Evolutionary conservation across 768 basidiomycete genomes (phyloP), one percentile per base, ranked within the genome.

Genomic region (Phylloporus sp.): DNA sequence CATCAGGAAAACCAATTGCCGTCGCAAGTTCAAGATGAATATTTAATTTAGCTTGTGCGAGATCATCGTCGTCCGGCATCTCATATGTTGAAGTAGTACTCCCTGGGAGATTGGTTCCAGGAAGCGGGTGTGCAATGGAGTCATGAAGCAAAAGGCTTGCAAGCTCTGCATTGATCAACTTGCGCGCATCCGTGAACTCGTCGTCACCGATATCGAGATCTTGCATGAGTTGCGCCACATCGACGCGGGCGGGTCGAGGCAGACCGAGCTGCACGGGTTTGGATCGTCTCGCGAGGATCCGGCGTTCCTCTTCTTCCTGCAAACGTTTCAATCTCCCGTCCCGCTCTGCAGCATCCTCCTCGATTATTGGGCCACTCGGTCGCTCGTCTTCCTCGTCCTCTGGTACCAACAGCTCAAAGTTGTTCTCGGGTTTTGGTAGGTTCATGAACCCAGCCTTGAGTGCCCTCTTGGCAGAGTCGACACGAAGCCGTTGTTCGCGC

Each of bases 371-470:
- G 8, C 47, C 56, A 22, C 45, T 57, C 11, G 34, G 50, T 12
- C 61, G 63, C 5, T 70, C 76, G 10, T 76, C 79, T 11, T 81
- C 88, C 47, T 92, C 89, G 16, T 92, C 89, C 58, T 95, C 95
- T 3, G 91, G 91, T 9, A 95, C 84, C 38, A 95, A 79, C 41
- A 99, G 73, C 71, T 98, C 95, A 60, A 97, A 98, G 69, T 98
- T 95, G 68, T 98, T 97, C 73, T 97, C 92, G 0, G 97, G 94
- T 58, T 84, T 85, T 0, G 97, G 97, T 15, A 99, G 76, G 54
- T 69, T 84, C 71, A 79, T 79, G 71, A 98, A 97, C 6, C 87
- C 89, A 10, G 84, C 80, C 59, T 87, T 78, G 46, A 98, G 78
- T 1, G 87, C 82, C 34, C 85, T 80, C 66, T 93, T 91, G 5